These are phyloP conservation scores for Pseudopediastrum boryanum DNA, from an alignment of 139 green algal genomes.

Conservation along the genomic window DNA sequence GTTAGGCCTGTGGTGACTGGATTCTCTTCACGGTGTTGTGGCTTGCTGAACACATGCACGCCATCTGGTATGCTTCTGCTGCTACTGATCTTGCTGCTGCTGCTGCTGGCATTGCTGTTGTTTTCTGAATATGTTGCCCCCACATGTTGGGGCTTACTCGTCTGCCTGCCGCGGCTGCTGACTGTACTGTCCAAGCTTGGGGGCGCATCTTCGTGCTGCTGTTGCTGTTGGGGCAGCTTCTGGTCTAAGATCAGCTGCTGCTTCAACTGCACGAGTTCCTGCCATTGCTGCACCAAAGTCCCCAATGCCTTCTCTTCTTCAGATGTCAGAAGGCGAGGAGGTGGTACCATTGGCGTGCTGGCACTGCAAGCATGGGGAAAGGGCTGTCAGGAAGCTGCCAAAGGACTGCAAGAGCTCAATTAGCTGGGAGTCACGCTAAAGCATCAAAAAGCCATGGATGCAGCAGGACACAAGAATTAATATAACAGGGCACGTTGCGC, in stretches of 20 bases:
- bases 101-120: background rate
- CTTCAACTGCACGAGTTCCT: slow-evolving; percentile 1
- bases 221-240: slow-evolving; percentile 5
- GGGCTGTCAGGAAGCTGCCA: too few relatives aligned
- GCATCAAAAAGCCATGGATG: background rate
- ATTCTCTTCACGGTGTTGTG: too few relatives aligned
- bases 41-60: background rate
- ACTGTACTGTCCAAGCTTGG: background rate
- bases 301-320: slow-evolving; percentile 2
- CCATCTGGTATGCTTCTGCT: background rate
- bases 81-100: background rate
- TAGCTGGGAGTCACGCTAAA: background rate
- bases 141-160: too few relatives aligned
- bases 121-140: too few relatives aligned
- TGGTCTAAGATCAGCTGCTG: background rate
- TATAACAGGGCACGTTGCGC: background rate
- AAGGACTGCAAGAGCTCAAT: too few relatives aligned
- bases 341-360: background rate
- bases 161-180: too few relatives aligned
- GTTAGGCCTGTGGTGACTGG: too few relatives aligned
- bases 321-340: slow-evolving; percentile 12
- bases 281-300: slow-evolving; percentile 11
- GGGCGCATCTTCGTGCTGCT: background rate
- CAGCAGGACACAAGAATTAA: background rate
- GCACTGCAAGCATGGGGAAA: background rate